phyloP scores from a whole-genome alignment of 352 stramenopile species.

The Peronospora tabacina region DNA sequence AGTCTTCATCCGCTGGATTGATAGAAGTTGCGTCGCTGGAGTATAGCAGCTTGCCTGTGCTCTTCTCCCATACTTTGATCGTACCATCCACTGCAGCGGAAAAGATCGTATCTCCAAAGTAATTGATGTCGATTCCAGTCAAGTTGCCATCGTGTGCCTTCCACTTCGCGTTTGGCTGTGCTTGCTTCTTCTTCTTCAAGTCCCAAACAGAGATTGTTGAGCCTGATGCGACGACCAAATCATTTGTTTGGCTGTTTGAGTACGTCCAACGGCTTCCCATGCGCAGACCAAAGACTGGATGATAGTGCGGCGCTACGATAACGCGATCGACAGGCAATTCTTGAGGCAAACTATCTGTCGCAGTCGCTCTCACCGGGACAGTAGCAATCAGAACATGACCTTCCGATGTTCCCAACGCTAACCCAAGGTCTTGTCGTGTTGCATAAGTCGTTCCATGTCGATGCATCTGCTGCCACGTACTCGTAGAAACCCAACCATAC shows the following conservation, averaged over 20 bases:
- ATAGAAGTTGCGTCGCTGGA: slow-evolving; percentile 12
- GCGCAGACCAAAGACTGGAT: slow-evolving; percentile 54
- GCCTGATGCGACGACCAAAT: slow-evolving; percentile 54
- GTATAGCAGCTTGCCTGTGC: slow-evolving; percentile 24
- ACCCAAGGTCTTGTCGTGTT: slow-evolving; percentile 18
- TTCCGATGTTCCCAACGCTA: slow-evolving; percentile 54
- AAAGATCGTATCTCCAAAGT: slow-evolving; percentile 59
- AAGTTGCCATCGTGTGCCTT: slow-evolving; percentile 66
- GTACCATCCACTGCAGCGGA: slow-evolving; percentile 53
- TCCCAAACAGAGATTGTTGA: slow-evolving; percentile 70
- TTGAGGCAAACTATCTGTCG: slow-evolving; percentile 12
- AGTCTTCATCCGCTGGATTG: slow-evolving; percentile 3
- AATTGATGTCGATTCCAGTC: slow-evolving; percentile 47
- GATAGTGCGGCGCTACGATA: slow-evolving; percentile 43
- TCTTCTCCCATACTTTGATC: slow-evolving; percentile 58
- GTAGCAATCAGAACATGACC: slow-evolving; percentile 48
- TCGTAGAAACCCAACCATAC: slow-evolving; percentile 60
- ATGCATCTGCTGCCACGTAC: slow-evolving; percentile 64
- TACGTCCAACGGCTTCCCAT: slow-evolving; percentile 47
- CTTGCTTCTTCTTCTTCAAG: slow-evolving; percentile 42
- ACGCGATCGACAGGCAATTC: slow-evolving; percentile 35
- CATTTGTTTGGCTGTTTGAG: slow-evolving; percentile 40
- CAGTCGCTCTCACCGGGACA: slow-evolving; percentile 27
- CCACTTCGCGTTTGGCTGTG: slow-evolving; percentile 33
- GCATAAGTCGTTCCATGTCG: slow-evolving; percentile 14